These are phyloP conservation scores for Capronia americana DNA, from an alignment of 2,329 filamentous ascomycete species.

Conservation along the genomic window DNA sequence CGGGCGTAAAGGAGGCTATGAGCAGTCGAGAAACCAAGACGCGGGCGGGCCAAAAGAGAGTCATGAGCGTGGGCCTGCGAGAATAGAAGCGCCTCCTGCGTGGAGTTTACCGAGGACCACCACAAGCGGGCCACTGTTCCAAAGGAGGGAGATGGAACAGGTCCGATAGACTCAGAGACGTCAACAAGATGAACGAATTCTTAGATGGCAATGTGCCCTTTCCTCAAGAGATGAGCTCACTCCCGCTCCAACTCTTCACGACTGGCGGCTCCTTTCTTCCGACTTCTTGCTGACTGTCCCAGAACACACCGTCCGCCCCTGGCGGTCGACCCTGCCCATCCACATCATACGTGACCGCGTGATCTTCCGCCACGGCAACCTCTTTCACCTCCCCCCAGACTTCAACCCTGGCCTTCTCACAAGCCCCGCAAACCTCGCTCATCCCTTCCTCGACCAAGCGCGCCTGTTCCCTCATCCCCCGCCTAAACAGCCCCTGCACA, in stretches of 20 bases:
- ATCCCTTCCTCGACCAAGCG: constrained; percentile 76
- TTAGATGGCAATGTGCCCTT: neutral
- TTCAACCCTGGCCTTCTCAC: constrained; percentile 69
- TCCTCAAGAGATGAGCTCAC: constrained; percentile 22
- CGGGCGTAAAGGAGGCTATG: neutral
- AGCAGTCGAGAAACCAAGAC: neutral
- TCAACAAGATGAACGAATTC: neutral
- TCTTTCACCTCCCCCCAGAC: constrained; percentile 63
- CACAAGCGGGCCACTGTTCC: constrained; percentile 16
- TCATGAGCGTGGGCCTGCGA: neutral
- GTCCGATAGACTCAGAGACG: constrained; percentile 21
- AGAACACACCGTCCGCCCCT: constrained; percentile 47
- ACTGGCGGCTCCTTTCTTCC: constrained; percentile 56
- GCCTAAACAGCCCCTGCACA: constrained; percentile 75
- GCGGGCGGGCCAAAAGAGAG: neutral
- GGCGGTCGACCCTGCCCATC: constrained; percentile 38
- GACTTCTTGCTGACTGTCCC: constrained; percentile 49
- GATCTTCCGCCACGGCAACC: constrained; percentile 21
- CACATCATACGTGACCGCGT: constrained; percentile 28
- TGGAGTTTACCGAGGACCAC: constrained; percentile 10
- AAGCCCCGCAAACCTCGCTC: constrained; percentile 74
- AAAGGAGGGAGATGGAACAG: constrained; percentile 36
- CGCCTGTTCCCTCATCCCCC: constrained; percentile 87
- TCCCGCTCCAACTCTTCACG: constrained; percentile 55
- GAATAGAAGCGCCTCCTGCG: constrained; percentile 4